Evolutionary conservation across 2,329 filamentous ascomycete genomes (phyloP).

Genomic region (Trichoderma atroviride): DNA sequence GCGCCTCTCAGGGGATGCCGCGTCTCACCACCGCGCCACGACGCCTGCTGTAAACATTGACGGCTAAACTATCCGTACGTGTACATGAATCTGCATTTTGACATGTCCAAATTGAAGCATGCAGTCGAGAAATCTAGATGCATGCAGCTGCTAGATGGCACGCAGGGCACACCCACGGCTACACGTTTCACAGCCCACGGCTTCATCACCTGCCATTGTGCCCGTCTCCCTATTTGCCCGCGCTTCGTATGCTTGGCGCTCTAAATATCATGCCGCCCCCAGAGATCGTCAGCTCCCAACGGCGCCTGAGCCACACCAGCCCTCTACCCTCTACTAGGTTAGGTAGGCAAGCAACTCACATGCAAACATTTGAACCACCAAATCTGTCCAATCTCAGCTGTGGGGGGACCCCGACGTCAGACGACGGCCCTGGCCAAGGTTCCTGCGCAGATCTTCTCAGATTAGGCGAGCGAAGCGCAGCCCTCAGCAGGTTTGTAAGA

Average conservation of each 20-base stretch:
- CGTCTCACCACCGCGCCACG: background rate
- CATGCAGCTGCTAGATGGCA: background rate
- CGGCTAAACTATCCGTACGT: background rate
- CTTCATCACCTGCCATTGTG: background rate
- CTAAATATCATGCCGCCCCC: background rate
- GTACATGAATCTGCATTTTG: background rate
- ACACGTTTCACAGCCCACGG: background rate
- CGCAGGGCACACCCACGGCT: background rate
- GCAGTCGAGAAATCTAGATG: background rate
- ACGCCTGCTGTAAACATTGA: background rate
- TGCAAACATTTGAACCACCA: background rate
- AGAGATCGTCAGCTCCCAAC: background rate
- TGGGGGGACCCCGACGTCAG: conserved; percentile 23
- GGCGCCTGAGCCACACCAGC: background rate
- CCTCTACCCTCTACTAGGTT: too few species aligned
- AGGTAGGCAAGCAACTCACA: background rate
- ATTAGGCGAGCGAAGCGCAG: background rate
- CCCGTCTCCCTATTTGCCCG: background rate
- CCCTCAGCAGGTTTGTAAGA: background rate
- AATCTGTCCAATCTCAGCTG: conserved; percentile 7
- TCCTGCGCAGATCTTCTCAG: conserved; percentile 19
- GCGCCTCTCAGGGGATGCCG: conserved; percentile 22
- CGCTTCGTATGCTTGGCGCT: background rate
- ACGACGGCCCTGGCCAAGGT: conserved; percentile 4
- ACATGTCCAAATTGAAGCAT: background rate